These are phyloP conservation scores for Blastocladiella britannica DNA, from an alignment of 192 early-diverging fungal species.

Conservation along the genomic window DNA sequence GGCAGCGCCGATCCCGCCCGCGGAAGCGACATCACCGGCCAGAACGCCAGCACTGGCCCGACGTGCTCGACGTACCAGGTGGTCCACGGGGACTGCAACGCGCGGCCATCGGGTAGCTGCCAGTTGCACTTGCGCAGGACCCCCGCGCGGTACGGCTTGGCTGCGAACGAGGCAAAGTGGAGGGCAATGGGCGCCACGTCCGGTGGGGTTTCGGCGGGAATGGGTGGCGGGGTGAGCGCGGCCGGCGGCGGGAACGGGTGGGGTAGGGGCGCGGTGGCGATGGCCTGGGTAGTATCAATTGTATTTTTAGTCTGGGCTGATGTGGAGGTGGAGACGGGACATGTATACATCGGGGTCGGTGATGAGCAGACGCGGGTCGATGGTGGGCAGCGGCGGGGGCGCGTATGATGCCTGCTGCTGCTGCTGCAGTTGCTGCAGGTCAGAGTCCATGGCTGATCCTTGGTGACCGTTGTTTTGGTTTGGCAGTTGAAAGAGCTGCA, in stretches of 20 bases:
- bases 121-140: slow-evolving; percentile 53
- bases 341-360: too few relatives aligned
- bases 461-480: too few relatives aligned
- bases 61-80: slow-evolving; percentile 50
- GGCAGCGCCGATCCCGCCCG: slow-evolving; percentile 9
- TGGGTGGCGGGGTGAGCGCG: slow-evolving; percentile 5
- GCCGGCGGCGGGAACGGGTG: background rate
- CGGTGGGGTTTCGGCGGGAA: slow-evolving; percentile 14
- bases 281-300: too few relatives aligned
- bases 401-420: too few relatives aligned
- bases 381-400: too few relatives aligned
- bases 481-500: too few relatives aligned
- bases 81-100: slow-evolving; percentile 40
- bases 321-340: too few relatives aligned
- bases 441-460: too few relatives aligned
- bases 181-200: slow-evolving; percentile 23
- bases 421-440: too few relatives aligned
- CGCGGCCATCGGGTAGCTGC: slow-evolving; percentile 32
- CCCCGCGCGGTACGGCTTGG: slow-evolving; percentile 48
- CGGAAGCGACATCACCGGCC: slow-evolving; percentile 25
- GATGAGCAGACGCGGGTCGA: too few relatives aligned
- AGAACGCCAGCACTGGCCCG: slow-evolving; percentile 43
- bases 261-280: too few relatives aligned
- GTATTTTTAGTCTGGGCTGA: too few relatives aligned
- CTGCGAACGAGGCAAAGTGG: slow-evolving; percentile 40